A percentile compares a stretch with the other conserved stretches of the same genome.
These are phyloP conservation scores for Podaxis mareebaensis DNA, from an alignment of 768 basidiomycete species.

Conservation along the genomic window DNA sequence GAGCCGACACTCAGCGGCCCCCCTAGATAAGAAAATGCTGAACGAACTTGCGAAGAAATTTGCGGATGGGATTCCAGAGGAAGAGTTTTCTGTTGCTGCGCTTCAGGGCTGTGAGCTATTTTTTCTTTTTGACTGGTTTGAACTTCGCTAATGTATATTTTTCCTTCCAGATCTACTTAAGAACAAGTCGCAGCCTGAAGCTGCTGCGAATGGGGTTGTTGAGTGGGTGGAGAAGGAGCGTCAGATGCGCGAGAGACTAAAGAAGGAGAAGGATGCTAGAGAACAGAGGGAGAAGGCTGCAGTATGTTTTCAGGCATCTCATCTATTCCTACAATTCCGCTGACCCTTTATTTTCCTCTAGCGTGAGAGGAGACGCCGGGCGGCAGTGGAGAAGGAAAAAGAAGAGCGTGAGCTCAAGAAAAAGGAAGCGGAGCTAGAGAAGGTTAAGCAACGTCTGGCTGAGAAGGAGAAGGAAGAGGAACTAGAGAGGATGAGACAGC, in stretches of 20 bases:
- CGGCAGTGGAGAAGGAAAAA: conserved; percentile 56
- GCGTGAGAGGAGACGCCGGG: conserved; percentile 53
- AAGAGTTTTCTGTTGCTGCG: conserved; percentile 87
- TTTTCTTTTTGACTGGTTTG: conserved; percentile 18
- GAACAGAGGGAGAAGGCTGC: conserved; percentile 68
- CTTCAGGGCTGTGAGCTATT: conserved; percentile 82
- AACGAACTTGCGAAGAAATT: conserved; percentile 74
- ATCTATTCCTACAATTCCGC: not conserved
- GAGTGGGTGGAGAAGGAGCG: conserved; percentile 78
- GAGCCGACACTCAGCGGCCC: conserved; percentile 62
- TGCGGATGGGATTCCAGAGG: conserved; percentile 80
- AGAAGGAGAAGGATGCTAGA: conserved; percentile 71
- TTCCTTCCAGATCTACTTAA: conserved; percentile 66
- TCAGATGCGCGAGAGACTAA: conserved; percentile 70
- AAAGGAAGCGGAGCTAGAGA: conserved; percentile 59
- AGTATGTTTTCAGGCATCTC: conserved; percentile 41
- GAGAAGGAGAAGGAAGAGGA: conserved; percentile 56
- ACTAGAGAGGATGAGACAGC: conserved; percentile 39
- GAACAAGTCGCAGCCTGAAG: conserved; percentile 82
- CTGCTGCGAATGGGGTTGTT: conserved; percentile 64
- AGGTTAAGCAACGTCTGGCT: conserved; percentile 48
- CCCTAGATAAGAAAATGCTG: conserved; percentile 64
- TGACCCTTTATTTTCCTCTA: conserved; percentile 20
- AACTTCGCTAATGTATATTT: not conserved
- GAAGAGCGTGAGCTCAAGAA: conserved; percentile 65